Base-by-base conservation (phyloP, 2,329 filamentous ascomycete genomes). In the Aspergillus ruber region DNA sequence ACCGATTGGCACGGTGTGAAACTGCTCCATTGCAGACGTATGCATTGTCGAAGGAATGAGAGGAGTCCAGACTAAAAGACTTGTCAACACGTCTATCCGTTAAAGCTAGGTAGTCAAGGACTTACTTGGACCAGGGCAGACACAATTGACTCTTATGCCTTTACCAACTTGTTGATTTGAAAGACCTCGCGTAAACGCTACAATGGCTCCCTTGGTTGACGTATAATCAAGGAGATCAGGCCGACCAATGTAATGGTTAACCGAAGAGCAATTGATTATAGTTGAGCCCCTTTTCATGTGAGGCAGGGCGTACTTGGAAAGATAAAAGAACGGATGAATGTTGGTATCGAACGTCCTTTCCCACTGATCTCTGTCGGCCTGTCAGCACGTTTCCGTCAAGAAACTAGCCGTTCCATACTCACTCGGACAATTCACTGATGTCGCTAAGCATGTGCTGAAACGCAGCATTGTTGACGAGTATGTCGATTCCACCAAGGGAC, bases 181-280 rank as follows among this genome's bases (percentile, higher is more conserved):
- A 20, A 93, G 72, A 0, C 79, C 86, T 32, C 87, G 82, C 0
- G 87, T 91, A 69, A 93, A 93, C 2, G 87, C 79, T 3, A 91
- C 71, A 55, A 93, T 85, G 46, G 86, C 87, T 32, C 86, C 87
- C 53, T 73, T 73, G 35, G 84, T 88, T 1, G 84, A 82, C 0
- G 86, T 90, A 71, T 93, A 91, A 67, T 93, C 87, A 43, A 93
- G 79, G 2, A 91, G 77, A 58, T 91, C 87, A 0, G 84, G 84
- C 1, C 86, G 84, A 35, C 88, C 88, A 49, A 90, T 80, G 69
- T 91, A 93, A 21, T 84, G 86, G 65, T 91, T 91, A 64, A 93
- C 84, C 27, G 85, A 90, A 40, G 86, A 83, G 63, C 88, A 90
- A 73, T 91, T 93, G 77, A 94, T 89, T 65, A 94, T 89, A 21